Evolutionary conservation across 2,329 filamentous ascomycete genomes (phyloP), one percentile per base, ranked within the genome.

Genomic region (Penicillium griseofulvum): DNA sequence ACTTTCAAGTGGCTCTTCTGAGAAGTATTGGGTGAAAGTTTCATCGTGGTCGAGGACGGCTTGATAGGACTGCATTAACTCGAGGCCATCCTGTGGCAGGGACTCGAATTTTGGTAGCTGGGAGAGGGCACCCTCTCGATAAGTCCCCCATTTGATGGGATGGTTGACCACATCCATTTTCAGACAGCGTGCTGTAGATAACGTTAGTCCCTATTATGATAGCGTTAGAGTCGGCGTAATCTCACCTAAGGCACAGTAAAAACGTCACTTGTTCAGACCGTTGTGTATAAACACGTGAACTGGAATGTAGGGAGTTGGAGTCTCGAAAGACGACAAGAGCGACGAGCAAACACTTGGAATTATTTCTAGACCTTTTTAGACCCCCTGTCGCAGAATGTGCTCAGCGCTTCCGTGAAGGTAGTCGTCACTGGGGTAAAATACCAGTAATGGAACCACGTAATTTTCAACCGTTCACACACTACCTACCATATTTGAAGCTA

Each of bases 1-100:
- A 24, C 52, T 54, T 29, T 54, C 39, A 3, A 54, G 47, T 10
- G 19, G 47, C 10, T 51, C 7, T 2, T 51, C 39, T 3, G 47
- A 51, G n/a, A 45, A 54, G 12, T 45, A 54, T 12, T 54, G 52
- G 6, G 52, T 39, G n/a, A 54, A 54, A 12, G 52, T 54, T 10
- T 54, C 52, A 11, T 51, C 19, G 3, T 36, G 45, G 22, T 51
- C 52, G 16, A 54, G 47, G 5, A 54, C 52, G 28, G 33, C 12
- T 14, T 54, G 47, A n/a, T 54, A 54, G 1, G 52, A 44, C 17
- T 42, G 16, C 17, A 45, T 31, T 22, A 54, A 36, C 1, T 6
- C 9, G 5, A 38, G 5, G 1, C 33, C 47, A 33, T 43, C 26
- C 4, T 31, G 46, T 9, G 38, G 26, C 16, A 51, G 19, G 7